A percentile compares a stretch with the other conserved stretches of the same genome.
These are phyloP conservation scores for Rhodotorula sp. DNA, from an alignment of 1,284 basidiomycete species.

Conservation along the genomic window DNA sequence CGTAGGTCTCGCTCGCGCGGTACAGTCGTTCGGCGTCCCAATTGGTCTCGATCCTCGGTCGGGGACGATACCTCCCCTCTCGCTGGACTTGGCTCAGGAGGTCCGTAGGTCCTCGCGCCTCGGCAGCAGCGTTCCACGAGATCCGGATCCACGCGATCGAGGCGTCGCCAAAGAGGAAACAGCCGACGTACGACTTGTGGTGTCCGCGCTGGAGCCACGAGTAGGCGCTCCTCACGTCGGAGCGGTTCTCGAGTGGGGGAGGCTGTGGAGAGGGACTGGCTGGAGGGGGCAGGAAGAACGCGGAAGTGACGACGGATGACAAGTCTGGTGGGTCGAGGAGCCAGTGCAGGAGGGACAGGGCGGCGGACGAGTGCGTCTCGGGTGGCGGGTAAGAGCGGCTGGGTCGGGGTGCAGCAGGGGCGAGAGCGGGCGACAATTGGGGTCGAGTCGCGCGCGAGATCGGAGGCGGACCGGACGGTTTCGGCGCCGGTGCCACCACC, in stretches of 20 bases:
- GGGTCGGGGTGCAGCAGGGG: conserved; percentile 2
- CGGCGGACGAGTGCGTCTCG: conserved; percentile 39
- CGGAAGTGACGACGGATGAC: not conserved
- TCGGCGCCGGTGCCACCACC: conserved; percentile 4
- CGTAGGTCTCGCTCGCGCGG: conserved; percentile 56
- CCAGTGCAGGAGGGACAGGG: conserved; percentile 40
- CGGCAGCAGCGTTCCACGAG: conserved; percentile 6
- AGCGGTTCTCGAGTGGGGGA: conserved; percentile 28
- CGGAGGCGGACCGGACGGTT: conserved; percentile 19
- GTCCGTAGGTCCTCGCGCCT: conserved; percentile 1
- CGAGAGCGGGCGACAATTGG: not conserved
- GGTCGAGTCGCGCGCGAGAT: conserved; percentile 13
- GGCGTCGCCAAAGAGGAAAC: conserved; percentile 39
- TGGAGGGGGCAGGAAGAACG: conserved; percentile 1
- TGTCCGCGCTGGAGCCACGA: conserved; percentile 27
- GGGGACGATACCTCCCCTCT: conserved; percentile 28
- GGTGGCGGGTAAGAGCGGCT: conserved; percentile 37
- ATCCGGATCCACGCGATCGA: conserved; percentile 31
- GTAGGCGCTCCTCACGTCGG: conserved; percentile 36
- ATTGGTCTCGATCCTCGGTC: not conserved
- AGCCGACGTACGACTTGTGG: conserved; percentile 25
- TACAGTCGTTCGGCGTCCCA: conserved; percentile 47
- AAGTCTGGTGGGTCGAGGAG: conserved; percentile 34
- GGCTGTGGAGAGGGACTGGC: conserved; percentile 32
- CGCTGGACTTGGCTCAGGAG: not conserved